Percentiles rank a stretch among this genome's conserved stretches.
Evolutionary conservation across 176 grass and related monocot genomes (phyloP).

Genomic region (Miscanthus lutarioriparius): DNA sequence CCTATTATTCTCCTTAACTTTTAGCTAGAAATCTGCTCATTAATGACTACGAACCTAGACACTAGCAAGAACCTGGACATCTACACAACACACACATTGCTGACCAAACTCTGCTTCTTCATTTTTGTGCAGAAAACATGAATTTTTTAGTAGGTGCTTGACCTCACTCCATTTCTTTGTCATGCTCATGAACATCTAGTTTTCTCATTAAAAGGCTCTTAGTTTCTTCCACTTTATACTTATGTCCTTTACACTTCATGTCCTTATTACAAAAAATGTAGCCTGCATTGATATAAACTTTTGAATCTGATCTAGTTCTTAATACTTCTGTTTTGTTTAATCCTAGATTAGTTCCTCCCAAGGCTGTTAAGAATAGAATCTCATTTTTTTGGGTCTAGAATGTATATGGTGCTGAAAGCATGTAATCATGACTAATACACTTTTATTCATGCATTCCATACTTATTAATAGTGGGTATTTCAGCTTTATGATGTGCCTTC

Average conservation of each 20-base stretch:
- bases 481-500: conserved; percentile 9
- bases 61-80: neutral
- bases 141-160: neutral
- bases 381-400: neutral
- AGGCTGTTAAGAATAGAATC: neutral
- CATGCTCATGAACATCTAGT: neutral
- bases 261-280: neutral
- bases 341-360: neutral
- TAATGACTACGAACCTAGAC: neutral
- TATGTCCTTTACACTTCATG: neutral
- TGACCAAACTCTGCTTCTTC: conserved; percentile 9
- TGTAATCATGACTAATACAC: neutral
- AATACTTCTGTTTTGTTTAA: neutral
- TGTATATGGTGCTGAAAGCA: conserved; percentile 12
- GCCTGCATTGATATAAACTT: neutral
- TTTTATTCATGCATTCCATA: neutral
- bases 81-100: neutral
- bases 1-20: neutral
- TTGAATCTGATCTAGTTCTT: neutral
- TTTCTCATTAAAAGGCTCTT: neutral
- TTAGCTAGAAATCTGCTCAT: neutral
- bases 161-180: neutral
- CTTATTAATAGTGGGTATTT: conserved; percentile 24
- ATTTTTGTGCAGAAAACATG: neutral
- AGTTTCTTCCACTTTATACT: neutral